Conservation (phyloP, 352 stramenopile species). For the Phytophthora rubi region DNA sequence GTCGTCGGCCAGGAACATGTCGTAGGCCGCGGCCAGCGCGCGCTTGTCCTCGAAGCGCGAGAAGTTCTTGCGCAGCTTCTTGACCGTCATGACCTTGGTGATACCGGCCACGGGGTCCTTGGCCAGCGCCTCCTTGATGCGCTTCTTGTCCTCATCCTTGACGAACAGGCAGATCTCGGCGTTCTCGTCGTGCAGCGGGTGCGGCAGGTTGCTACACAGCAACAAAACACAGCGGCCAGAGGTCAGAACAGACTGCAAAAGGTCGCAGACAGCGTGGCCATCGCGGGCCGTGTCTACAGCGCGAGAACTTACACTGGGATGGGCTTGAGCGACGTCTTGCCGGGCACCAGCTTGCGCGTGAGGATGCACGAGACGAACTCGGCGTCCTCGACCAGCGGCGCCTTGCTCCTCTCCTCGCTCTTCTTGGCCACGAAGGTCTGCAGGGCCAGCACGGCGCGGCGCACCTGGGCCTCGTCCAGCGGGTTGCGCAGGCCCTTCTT, state of each 20-base stretch:
- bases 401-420: constrained; percentile 48
- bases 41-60: constrained; percentile 78
- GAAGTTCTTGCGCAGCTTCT: constrained; percentile 88
- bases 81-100: constrained; percentile 79
- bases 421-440: constrained; percentile 65
- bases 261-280: not conserved
- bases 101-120: constrained; percentile 64
- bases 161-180: constrained; percentile 83
- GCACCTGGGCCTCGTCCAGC: constrained; percentile 77
- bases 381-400: constrained; percentile 61
- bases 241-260: constrained; percentile 16
- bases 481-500: constrained; percentile 75
- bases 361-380: constrained; percentile 76
- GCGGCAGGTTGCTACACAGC: constrained; percentile 55
- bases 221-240: not conserved
- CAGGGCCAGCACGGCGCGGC: constrained; percentile 71
- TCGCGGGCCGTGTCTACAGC: not conserved
- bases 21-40: constrained; percentile 73
- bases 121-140: constrained; percentile 75
- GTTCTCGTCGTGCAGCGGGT: constrained; percentile 61
- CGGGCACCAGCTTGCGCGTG: constrained; percentile 73
- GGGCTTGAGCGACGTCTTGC: constrained; percentile 73
- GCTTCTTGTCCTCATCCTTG: constrained; percentile 86
- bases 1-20: constrained; percentile 82
- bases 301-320: constrained; percentile 76